Percentiles rank a stretch among this genome's conserved stretches.
These are phyloP conservation scores for Dictyostelium purpureum DNA, from an alignment of 78 protist species.

Conservation along the genomic window DNA sequence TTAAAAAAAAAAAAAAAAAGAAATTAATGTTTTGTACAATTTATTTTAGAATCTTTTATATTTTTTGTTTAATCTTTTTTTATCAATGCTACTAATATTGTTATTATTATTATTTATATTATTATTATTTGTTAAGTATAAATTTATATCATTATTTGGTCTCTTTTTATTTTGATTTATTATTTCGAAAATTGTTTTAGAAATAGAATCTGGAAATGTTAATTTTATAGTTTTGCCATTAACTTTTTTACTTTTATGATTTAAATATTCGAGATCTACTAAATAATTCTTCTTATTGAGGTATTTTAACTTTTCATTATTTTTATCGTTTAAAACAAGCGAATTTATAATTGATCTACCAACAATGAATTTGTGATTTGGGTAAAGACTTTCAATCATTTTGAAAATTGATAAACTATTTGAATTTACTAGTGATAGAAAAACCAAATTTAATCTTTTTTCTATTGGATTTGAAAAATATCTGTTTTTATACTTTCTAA, in stretches of 20 bases:
- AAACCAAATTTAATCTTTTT: not conserved
- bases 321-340: not conserved
- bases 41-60: too few species aligned
- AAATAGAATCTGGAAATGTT: not conserved
- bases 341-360: not conserved
- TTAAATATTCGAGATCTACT: not conserved
- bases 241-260: not conserved
- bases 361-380: not conserved
- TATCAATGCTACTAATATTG: too few species aligned
- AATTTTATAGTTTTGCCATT: not conserved
- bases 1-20: too few species aligned
- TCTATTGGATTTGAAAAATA: not conserved
- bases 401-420: not conserved
- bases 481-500: not conserved
- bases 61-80: too few species aligned
- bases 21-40: too few species aligned
- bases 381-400: not conserved
- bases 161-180: too few species aligned
- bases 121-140: too few species aligned
- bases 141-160: too few species aligned
- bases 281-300: not conserved
- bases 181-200: slow-evolving; percentile 12
- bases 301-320: not conserved
- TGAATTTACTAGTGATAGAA: not conserved
- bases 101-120: too few species aligned